These are phyloP conservation scores for Sedum album DNA, from an alignment of 164 flowering plant species.

Conservation along the genomic window DNA sequence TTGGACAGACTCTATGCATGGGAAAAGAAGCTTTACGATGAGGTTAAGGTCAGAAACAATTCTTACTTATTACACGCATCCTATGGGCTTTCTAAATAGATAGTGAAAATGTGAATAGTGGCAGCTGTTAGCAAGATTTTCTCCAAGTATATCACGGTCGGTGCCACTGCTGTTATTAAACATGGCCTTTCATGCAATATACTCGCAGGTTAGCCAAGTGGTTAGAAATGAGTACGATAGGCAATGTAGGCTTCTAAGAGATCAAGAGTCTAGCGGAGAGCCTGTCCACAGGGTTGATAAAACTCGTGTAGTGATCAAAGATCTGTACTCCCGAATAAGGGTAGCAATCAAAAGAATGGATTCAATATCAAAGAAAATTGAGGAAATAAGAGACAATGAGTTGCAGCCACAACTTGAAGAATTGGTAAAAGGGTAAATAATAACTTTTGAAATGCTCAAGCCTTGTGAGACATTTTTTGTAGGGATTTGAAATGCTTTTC, in stretches of 20 bases:
- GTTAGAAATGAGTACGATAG: conserved; percentile 62
- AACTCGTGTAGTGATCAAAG: conserved; percentile 83
- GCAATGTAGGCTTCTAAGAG: conserved; percentile 57
- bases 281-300: conserved; percentile 39
- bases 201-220: conserved; percentile 64
- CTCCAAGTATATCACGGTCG: no score
- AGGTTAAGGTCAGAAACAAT: conserved; percentile 80
- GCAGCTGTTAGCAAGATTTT: no score
- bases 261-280: conserved; percentile 59
- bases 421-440: conserved; percentile 73
- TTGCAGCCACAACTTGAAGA: conserved; percentile 96
- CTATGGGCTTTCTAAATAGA: no score
- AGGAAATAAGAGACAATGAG: conserved; percentile 78
- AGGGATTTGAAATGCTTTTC: background rate
- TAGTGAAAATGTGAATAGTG: no score
- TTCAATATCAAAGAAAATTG: conserved; percentile 74
- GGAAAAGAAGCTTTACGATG: no score
- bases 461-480: no score
- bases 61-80: background rate
- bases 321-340: conserved; percentile 76
- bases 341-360: conserved; percentile 82
- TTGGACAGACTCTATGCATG: no score
- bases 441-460: no score
- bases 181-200: background rate
- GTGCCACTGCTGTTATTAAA: no score